Evolutionary conservation across 306 rosid genomes (phyloP), one percentile per base, ranked within the genome.

Genomic region (Lotus japonicus): DNA sequence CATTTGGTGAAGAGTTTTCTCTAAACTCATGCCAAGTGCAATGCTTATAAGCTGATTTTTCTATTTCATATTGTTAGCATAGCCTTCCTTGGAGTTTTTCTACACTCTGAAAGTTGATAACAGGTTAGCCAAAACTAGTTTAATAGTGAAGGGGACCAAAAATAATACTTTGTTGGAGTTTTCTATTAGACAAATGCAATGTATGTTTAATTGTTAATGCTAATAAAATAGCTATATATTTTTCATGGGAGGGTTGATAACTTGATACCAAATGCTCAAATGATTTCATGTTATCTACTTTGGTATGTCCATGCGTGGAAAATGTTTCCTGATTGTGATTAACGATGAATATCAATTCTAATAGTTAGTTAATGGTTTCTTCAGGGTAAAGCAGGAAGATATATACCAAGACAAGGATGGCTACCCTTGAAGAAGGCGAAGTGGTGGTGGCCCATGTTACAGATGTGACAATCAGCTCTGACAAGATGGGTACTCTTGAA

Each of bases 371-470:
- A 38, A 5, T 33, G 53, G 10, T 74, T 55, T 26, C 58, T 66
- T 74, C 60, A 52, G 46, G 66, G 53, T 66, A 54, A 55, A 33
- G 68, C 79, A 73, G 89, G 73, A 41, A 26, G 72, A 65, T n/a
- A 68, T 45, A 52, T 51, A 69, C 51, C 77, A 73, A 67, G 76
- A 78, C 59, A 69, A 31, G 63, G 50, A 79, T 85, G 88, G 64
- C 79, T 6, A 55, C 86, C 7, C 79, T 79, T 39, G 88, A 83
- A 62, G 85, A 79, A 50, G 92, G 67, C 48, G 80, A 71, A 68
- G 66, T 72, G 64, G 68, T 41, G 7, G 67, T 38, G 28, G 26
- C 64, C 57, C 66, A 58, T 23, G 15, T 14, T 41, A 70, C 64
- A 48, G 51, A 43, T 49, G 84, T 57, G 2, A 4, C 80, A 6